A percentile compares a stretch with the other conserved stretches of the same genome.
phyloP scores from a whole-genome alignment of 805 yeast genomes.

The Suhomyces prunicola region DNA sequence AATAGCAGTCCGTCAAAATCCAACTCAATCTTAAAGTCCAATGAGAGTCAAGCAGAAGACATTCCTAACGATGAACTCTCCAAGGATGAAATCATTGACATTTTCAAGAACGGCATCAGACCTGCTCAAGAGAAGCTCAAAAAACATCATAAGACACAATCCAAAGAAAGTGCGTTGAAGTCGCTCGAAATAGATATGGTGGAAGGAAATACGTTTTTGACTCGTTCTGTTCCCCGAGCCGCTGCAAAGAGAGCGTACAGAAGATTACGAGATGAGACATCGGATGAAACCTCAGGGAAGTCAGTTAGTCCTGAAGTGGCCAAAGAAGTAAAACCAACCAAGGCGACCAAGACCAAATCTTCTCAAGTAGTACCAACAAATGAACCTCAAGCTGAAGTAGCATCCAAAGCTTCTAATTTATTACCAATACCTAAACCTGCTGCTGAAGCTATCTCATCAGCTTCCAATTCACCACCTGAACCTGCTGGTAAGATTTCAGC shows the following conservation, averaged over 20 bases:
- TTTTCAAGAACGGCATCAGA: constrained; percentile 16
- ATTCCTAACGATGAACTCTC: constrained; percentile 10
- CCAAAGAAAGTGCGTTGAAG: constrained; percentile 8
- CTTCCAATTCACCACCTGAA: neutral
- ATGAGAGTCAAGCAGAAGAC: neutral
- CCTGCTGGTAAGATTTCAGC: neutral
- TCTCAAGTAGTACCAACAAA: neutral
- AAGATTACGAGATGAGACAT: neutral
- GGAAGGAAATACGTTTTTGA: constrained; percentile 10
- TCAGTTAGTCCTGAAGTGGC: neutral
- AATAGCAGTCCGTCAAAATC: neutral
- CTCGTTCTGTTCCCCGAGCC: neutral
- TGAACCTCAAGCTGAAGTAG: neutral
- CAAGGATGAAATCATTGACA: constrained; percentile 18
- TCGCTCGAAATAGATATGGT: constrained; percentile 23
- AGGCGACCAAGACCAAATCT: neutral
- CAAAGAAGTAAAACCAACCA: neutral
- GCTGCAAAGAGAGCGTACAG: constrained; percentile 9
- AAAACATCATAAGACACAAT: neutral
- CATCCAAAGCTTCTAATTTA: neutral
- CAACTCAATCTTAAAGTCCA: neutral
- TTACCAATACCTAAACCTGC: neutral
- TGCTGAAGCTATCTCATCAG: neutral
- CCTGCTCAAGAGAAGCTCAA: neutral
- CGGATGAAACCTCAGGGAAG: neutral